phyloP scores from a whole-genome alignment of 78 protist species.

The Bodo saltans region DNA sequence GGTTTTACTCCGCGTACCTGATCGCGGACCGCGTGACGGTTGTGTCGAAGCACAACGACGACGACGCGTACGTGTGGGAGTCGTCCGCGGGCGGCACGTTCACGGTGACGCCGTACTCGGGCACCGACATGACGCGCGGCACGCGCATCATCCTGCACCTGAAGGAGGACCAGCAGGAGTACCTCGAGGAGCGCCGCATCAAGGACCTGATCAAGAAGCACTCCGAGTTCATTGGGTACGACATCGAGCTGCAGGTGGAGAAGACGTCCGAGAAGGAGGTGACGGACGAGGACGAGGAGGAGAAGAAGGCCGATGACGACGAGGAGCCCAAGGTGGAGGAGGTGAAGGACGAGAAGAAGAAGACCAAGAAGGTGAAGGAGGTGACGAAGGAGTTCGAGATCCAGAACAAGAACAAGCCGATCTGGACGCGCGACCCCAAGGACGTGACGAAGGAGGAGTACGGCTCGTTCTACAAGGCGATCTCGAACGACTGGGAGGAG shows the following conservation, averaged over 20 bases:
- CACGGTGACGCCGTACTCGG: slow-evolving; percentile 78
- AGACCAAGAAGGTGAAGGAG: slow-evolving; percentile 90
- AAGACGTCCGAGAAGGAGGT: slow-evolving; percentile 84
- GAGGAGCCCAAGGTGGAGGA: slow-evolving; percentile 68
- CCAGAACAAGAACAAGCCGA: slow-evolving; percentile 98
- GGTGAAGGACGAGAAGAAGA: slow-evolving; percentile 59
- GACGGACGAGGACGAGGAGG: slow-evolving; percentile 72
- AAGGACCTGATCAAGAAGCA: slow-evolving; percentile 97
- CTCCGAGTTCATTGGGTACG: slow-evolving; percentile 99
- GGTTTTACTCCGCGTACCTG: slow-evolving; percentile 99
- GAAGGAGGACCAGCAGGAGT: slow-evolving; percentile 98
- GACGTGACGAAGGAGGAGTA: slow-evolving; percentile 98
- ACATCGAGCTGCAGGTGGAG: slow-evolving; percentile 85
- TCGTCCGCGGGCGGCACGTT: slow-evolving; percentile 96
- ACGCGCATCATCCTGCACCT: slow-evolving; percentile 88
- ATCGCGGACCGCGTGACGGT: slow-evolving; percentile 97
- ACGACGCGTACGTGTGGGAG: slow-evolving; percentile 97
- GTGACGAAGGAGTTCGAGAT: slow-evolving; percentile 79
- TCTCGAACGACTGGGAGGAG: slow-evolving; percentile 96
- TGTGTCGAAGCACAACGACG: slow-evolving; percentile 96
- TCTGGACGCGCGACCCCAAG: slow-evolving; percentile 96
- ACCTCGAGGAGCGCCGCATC: slow-evolving; percentile 87
- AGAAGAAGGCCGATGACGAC: slow-evolving; percentile 55
- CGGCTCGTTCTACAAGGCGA: slow-evolving; percentile 96
- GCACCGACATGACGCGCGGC: slow-evolving; percentile 90